Evolutionary conservation across 768 basidiomycete species (phyloP).

Genomic region (Phylloporus sp.): DNA sequence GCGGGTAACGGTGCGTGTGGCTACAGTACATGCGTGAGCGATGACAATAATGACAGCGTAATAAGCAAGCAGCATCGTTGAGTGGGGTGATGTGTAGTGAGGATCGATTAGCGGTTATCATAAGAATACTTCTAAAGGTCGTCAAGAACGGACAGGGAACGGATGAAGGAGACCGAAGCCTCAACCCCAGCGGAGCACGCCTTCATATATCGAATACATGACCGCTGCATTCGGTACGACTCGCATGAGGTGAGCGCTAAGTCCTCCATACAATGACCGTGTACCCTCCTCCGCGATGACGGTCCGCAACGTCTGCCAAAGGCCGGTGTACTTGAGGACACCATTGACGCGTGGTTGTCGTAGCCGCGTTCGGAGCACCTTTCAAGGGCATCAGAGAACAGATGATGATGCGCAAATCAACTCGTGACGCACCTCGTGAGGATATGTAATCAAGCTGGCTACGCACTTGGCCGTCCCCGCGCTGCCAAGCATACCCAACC

Average conservation of each 20-base stretch:
- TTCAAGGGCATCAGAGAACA: constrained; percentile 1
- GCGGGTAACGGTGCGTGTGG: constrained; percentile 20
- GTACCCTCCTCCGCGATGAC: constrained; percentile 90
- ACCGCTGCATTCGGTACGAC: constrained; percentile 96
- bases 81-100: constrained; percentile 4
- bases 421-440: constrained; percentile 73
- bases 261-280: constrained; percentile 80
- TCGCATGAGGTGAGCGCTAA: constrained; percentile 92
- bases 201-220: constrained; percentile 96
- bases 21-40: constrained; percentile 19
- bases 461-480: constrained; percentile 92
- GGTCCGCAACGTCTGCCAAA: constrained; percentile 77
- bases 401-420: neutral
- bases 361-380: constrained; percentile 90
- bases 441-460: constrained; percentile 94
- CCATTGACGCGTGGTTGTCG: constrained; percentile 82
- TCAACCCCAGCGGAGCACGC: constrained; percentile 57
- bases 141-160: neutral
- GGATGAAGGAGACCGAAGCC: neutral
- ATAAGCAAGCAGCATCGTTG: constrained; percentile 12
- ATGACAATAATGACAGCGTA: constrained; percentile 13
- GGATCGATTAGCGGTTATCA: constrained; percentile 11
- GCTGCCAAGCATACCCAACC: constrained; percentile 80
- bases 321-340: constrained; percentile 77
- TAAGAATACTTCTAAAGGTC: constrained; percentile 15